Conservation (phyloP, 345 rosid genomes). For the Rhizophora mangle region DNA sequence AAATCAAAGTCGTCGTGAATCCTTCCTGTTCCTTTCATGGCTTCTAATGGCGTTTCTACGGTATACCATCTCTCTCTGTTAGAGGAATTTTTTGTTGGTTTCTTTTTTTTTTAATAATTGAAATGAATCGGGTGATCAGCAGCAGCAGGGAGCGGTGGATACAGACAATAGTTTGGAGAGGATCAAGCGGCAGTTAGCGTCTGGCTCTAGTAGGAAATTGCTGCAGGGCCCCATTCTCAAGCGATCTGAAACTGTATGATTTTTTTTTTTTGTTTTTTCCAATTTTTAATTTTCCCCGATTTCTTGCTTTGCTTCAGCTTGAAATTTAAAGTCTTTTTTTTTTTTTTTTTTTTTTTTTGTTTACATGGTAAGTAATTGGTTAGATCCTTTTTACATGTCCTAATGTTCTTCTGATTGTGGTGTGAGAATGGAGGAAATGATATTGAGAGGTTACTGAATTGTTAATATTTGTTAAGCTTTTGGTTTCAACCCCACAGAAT, state of each 20-base stretch:
- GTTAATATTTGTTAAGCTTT: no score
- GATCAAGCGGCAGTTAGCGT: constrained; percentile 93
- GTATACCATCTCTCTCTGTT: constrained; percentile 30
- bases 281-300: no score
- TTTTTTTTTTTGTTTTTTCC: constrained; percentile 1
- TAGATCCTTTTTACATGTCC: no score
- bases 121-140: background rate
- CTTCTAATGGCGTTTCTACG: constrained; percentile 86
- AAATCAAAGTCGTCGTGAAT: no score
- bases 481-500: background rate
- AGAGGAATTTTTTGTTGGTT: background rate
- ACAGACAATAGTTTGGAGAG: constrained; percentile 83
- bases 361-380: no score
- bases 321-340: background rate
- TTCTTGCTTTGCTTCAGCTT: background rate
- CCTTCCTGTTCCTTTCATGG: constrained; percentile 42
- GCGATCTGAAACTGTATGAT: constrained; percentile 88
- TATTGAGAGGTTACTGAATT: background rate
- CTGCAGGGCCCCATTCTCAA: constrained; percentile 96
- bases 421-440: background rate
- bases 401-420: background rate
- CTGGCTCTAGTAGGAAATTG: constrained; percentile 86
- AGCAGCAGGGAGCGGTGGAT: constrained; percentile 57
- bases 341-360: background rate
- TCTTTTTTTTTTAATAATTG: constrained; percentile 3